Evolutionary conservation across 2,329 filamentous ascomycete species (phyloP).

Genomic region (Clonostachys byssicola): DNA sequence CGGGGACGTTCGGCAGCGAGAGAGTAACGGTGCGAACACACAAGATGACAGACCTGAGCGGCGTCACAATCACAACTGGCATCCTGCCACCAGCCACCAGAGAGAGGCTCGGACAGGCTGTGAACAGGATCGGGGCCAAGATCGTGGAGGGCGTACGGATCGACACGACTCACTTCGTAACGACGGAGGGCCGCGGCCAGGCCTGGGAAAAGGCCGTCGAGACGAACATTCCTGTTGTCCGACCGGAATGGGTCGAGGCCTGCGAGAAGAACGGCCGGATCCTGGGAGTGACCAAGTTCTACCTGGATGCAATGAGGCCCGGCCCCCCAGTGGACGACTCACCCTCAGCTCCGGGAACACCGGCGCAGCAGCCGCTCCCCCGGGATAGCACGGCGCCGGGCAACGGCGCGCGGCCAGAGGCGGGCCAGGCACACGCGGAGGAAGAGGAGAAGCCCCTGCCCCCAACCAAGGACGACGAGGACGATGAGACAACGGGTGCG

Average conservation of each 20-base stretch:
- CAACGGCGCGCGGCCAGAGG: conserved; percentile 10
- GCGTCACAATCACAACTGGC: conserved; percentile 90
- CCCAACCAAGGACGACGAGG: conserved; percentile 11
- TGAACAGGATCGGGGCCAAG: conserved; percentile 89
- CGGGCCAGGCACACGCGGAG: conserved; percentile 13
- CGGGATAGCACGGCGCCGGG: conserved; percentile 26
- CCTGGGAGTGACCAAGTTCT: conserved; percentile 91
- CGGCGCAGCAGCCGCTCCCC: conserved; percentile 13
- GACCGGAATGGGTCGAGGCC: conserved; percentile 96
- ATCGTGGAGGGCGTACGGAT: conserved; percentile 87
- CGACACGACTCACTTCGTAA: conserved; percentile 98
- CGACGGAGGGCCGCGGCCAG: conserved; percentile 83
- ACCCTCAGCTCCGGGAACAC: conserved; percentile 11
- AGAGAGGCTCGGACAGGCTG: conserved; percentile 69
- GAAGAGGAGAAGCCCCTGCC: conserved; percentile 12
- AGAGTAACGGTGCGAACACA: conserved; percentile 85
- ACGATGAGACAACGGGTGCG: conserved; percentile 11
- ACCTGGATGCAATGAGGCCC: conserved; percentile 72
- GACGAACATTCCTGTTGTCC: conserved; percentile 95
- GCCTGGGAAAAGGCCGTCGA: conserved; percentile 96
- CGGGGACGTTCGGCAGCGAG: conserved; percentile 81
- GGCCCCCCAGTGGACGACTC: conserved; percentile 32
- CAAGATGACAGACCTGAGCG: conserved; percentile 96
- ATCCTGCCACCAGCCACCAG: conserved; percentile 70
- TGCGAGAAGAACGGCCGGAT: conserved; percentile 92